A percentile compares a stretch with the other conserved stretches of the same genome.
phyloP scores from a whole-genome alignment of 2,329 filamentous ascomycete species.

The Amesomyces nigricolor region DNA sequence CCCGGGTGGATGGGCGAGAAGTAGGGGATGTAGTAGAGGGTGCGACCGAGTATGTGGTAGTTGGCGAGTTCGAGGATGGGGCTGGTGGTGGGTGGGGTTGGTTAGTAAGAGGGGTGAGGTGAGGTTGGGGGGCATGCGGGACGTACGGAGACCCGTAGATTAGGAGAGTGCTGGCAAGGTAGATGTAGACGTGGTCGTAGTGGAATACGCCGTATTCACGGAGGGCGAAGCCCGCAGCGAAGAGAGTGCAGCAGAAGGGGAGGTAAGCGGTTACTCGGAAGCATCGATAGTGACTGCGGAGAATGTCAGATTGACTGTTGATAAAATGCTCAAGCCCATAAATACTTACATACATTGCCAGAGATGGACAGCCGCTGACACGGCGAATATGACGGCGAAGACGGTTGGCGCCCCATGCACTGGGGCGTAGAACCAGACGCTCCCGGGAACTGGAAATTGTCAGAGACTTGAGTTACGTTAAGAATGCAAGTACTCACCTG shows the following conservation, averaged over 20 bases:
- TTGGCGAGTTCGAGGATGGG: slow-evolving; percentile 48
- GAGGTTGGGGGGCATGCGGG: not conserved
- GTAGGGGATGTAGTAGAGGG: slow-evolving; percentile 53
- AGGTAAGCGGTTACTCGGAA: slow-evolving; percentile 46
- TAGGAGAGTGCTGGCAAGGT: slow-evolving; percentile 36
- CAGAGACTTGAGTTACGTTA: too few species aligned
- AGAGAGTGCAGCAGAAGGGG: slow-evolving; percentile 41
- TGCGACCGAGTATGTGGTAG: slow-evolving; percentile 50
- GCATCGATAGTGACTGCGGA: slow-evolving; percentile 38
- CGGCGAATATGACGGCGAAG: slow-evolving; percentile 38
- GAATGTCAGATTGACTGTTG: not conserved
- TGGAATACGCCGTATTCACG: slow-evolving; percentile 43
- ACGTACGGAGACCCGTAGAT: slow-evolving; percentile 33
- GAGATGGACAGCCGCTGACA: slow-evolving; percentile 35
- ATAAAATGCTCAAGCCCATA: not conserved
- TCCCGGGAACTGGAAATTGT: slow-evolving; percentile 33
- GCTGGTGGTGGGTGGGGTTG: not conserved
- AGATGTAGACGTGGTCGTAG: slow-evolving; percentile 37
- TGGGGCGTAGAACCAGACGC: slow-evolving; percentile 42
- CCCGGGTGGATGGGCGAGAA: slow-evolving; percentile 41
- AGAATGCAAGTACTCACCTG: not conserved
- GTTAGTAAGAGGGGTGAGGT: not conserved
- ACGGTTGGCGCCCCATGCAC: slow-evolving; percentile 44
- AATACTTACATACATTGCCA: slow-evolving; percentile 44
- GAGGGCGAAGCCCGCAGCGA: slow-evolving; percentile 46